Conservation (phyloP, 75 land plant genomes). For the Adiantum capillusveneris region DNA sequence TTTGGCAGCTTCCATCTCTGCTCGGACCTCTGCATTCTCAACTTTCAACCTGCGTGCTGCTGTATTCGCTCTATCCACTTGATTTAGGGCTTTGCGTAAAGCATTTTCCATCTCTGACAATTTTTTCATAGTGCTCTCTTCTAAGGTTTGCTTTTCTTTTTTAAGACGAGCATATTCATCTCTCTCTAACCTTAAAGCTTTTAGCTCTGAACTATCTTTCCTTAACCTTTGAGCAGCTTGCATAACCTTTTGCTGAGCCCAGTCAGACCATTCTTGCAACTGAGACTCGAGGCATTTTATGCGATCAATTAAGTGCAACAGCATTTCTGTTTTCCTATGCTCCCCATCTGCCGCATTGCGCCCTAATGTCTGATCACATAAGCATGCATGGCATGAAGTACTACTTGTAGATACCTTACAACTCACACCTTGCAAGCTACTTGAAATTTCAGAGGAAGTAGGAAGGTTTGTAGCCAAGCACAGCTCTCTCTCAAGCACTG, state of each 20-base stretch:
- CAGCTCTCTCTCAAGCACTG: too few species aligned
- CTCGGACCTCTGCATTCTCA: conserved; percentile 58
- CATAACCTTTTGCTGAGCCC: conserved; percentile 94
- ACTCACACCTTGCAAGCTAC: not conserved
- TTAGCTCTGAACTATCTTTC: conserved; percentile 83
- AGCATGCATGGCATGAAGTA: too few species aligned
- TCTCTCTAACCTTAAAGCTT: conserved; percentile 63
- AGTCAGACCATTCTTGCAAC: conserved; percentile 75
- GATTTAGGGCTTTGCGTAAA: conserved; percentile 63
- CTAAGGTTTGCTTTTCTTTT: conserved; percentile 64
- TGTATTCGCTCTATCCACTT: conserved; percentile 62
- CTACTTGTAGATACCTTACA: not conserved
- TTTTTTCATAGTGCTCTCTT: conserved; percentile 84
- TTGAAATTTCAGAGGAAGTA: too few species aligned
- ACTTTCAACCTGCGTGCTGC: conserved; percentile 49
- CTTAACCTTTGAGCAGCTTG: conserved; percentile 78
- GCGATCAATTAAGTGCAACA: conserved; percentile 39
- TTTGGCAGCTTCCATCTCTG: conserved; percentile 77
- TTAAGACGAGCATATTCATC: conserved; percentile 61
- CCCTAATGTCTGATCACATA: not conserved
- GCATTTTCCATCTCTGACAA: conserved; percentile 79
- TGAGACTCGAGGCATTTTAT: conserved; percentile 57
- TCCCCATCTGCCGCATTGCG: conserved; percentile 19
- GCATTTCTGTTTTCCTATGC: conserved; percentile 54
- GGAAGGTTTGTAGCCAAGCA: too few species aligned